These are phyloP conservation scores for Aristolochia fimbriata DNA, from an alignment of 164 flowering plant genomes.

Conservation along the genomic window DNA sequence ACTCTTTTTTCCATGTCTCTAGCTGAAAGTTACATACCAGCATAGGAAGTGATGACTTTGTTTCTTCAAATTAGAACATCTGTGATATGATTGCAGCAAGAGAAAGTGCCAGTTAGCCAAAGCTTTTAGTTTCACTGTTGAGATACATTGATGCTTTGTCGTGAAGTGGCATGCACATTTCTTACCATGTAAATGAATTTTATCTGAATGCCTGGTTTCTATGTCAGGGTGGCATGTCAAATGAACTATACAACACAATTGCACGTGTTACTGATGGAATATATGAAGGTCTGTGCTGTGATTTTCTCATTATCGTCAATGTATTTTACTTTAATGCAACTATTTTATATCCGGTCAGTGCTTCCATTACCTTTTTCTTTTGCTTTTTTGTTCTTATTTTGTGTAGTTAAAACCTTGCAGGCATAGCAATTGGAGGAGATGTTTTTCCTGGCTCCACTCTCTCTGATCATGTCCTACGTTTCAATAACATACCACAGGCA, in stretches of 20 bases:
- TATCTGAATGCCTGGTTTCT: not conserved
- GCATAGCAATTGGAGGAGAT: conserved; percentile 99
- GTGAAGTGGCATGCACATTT: not conserved
- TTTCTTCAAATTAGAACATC: too few species aligned
- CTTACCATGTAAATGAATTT: not conserved
- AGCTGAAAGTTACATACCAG: too few species aligned
- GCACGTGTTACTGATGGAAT: conserved; percentile 99
- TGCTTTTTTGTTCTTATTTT: not conserved
- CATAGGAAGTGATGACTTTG: too few species aligned
- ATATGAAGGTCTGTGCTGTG: conserved; percentile 62
- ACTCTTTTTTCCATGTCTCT: too few species aligned
- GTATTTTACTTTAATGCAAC: not conserved
- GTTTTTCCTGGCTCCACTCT: conserved; percentile 99
- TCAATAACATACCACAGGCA: conserved; percentile 98
- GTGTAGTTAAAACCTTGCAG: conserved; percentile 20
- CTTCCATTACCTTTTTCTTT: too few species aligned
- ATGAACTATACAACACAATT: conserved; percentile 84
- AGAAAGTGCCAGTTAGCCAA: too few species aligned
- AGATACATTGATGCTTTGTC: too few species aligned
- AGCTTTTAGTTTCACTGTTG: too few species aligned
- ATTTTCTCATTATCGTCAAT: not conserved
- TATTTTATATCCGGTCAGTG: not conserved
- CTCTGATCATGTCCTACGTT: conserved; percentile 91
- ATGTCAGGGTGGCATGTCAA: conserved; percentile 97
- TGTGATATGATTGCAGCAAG: too few species aligned